phyloP scores from a whole-genome alignment of 768 basidiomycete genomes.

The Phlegmacium glaucopus region DNA sequence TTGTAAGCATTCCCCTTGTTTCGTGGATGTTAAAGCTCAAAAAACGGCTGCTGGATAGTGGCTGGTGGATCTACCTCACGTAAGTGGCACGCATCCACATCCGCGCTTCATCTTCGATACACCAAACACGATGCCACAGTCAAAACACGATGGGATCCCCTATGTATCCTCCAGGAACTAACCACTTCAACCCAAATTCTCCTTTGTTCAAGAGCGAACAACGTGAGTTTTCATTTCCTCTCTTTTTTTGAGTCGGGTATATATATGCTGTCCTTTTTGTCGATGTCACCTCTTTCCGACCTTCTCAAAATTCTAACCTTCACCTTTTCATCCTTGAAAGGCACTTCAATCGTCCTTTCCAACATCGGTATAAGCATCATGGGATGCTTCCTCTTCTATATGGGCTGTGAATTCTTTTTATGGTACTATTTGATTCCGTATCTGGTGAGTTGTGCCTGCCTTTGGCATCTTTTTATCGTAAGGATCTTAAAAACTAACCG shows the following conservation, averaged over 20 bases:
- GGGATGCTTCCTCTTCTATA: conserved; percentile 18
- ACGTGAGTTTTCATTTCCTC: conserved; percentile 20
- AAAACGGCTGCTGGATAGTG: conserved; percentile 17
- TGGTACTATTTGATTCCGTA: conserved; percentile 40
- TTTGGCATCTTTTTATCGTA: background rate
- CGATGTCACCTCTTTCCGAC: no score
- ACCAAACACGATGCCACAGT: conserved; percentile 10
- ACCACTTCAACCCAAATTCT: conserved; percentile 37
- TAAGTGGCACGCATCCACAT: conserved; percentile 7
- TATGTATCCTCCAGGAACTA: conserved; percentile 45
- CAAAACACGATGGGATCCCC: conserved; percentile 46
- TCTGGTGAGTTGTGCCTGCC: conserved; percentile 28
- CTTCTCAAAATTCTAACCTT: background rate
- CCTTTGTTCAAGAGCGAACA: conserved; percentile 38
- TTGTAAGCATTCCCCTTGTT: conserved; percentile 24
- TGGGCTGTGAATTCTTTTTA: conserved; percentile 25
- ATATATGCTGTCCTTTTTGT: no score
- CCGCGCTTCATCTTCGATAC: background rate
- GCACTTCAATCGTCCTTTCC: conserved; percentile 36
- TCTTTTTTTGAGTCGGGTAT: no score
- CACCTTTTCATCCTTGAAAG: conserved; percentile 15
- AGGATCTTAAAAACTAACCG: background rate
- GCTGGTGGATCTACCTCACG: conserved; percentile 36
- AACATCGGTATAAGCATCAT: conserved; percentile 25
- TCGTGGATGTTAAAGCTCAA: no score